Base-by-base conservation (phyloP, 805 yeast genomes). In the Candida sakaeoensis region DNA sequence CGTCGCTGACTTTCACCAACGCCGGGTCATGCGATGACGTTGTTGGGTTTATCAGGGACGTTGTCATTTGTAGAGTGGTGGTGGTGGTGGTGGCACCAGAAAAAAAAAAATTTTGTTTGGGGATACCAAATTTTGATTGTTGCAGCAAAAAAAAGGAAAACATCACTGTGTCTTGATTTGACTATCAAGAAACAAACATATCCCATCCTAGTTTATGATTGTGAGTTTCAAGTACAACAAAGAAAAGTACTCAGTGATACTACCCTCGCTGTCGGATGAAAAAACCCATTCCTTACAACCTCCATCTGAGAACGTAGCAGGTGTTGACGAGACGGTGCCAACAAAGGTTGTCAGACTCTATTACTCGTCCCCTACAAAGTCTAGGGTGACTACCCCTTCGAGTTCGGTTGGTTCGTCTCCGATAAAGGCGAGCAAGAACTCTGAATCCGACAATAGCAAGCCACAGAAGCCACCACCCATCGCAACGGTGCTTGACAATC, bases 11-110 rank as follows among this genome's bases (percentile, higher is more conserved):
- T 15, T 61, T 52, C 4, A 51, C 49, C 25, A 65, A 47, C 6
- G 68, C 61, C 42, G 54, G 60, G 41, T 58, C 61, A 18, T 53
- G 61, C 5, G 46, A 37, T 41, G 23, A 48, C 51, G 8, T 65
- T 28, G 12, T 14, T 51, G 6, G 69, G 60, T 5, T 8, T 14
- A 36, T 36, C 19, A 14, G 21, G 27, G 40, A 30, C 3, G 40
- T 37, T 29, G 40, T 37, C 40, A 31, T 28, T 26, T 17, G 21
- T 24, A n/a, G n/a, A n/a, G n/a, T n/a, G n/a, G n/a, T n/a, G n/a
- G n/a, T n/a, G n/a, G n/a, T n/a, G n/a, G n/a, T n/a, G n/a, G n/a
- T n/a, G n/a, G n/a, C 34, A 9, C 37, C 12, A 19, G 32, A 29
- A 41, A 33, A 15, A 30, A 25, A 32, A 13, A 41, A n/a, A 36